Conservation (phyloP, 768 basidiomycete species). For the Termitomyces sp. region DNA sequence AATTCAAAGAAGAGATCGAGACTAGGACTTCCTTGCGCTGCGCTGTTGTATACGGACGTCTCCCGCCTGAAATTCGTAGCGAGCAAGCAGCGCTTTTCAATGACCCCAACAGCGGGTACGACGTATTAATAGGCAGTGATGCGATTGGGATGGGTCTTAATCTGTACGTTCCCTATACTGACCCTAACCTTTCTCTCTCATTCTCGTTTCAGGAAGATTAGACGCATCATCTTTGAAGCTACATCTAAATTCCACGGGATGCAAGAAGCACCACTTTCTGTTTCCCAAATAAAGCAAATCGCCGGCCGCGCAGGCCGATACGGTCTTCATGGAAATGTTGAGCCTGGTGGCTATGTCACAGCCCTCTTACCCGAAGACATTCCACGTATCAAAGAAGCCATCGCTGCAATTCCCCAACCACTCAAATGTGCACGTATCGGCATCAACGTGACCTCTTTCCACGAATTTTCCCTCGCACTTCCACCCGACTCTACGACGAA, state of each 20-base stretch:
- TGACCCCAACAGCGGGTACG: slow-evolving; percentile 72
- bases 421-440: slow-evolving; percentile 50
- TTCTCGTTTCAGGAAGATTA: slow-evolving; percentile 70
- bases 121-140: slow-evolving; percentile 90
- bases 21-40: slow-evolving; percentile 66
- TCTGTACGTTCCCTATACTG: slow-evolving; percentile 52
- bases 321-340: slow-evolving; percentile 47
- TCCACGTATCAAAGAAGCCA: slow-evolving; percentile 46
- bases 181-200: neutral
- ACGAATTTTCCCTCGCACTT: slow-evolving; percentile 28
- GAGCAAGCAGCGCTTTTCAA: slow-evolving; percentile 95
- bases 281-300: slow-evolving; percentile 88
- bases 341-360: slow-evolving; percentile 64
- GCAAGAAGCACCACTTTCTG: slow-evolving; percentile 40
- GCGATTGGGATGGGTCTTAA: slow-evolving; percentile 98
- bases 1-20: slow-evolving; percentile 70
- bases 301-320: slow-evolving; percentile 92
- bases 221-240: slow-evolving; percentile 31
- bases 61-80: slow-evolving; percentile 88
- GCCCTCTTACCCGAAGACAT: slow-evolving; percentile 65
- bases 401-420: slow-evolving; percentile 44
- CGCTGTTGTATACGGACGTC: slow-evolving; percentile 87
- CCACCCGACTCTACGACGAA: slow-evolving; percentile 34
- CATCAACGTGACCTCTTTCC: slow-evolving; percentile 12
- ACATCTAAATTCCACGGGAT: slow-evolving; percentile 63